Base-by-base conservation (phyloP, 2,329 filamentous ascomycete genomes). In the Orbilia quercus region DNA sequence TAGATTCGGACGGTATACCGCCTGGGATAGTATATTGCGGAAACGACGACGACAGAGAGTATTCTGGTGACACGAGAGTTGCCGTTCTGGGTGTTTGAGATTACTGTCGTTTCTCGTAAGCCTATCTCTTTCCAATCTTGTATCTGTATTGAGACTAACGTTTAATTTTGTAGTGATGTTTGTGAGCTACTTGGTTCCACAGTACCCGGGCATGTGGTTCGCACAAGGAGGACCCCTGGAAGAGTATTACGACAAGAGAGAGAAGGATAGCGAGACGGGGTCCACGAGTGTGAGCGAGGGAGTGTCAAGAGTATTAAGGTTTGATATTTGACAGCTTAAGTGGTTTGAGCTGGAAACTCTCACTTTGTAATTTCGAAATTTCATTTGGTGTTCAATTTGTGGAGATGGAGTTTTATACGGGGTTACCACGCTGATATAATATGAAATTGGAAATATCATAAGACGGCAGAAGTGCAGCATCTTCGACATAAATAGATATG, bases 41-140 rank as follows among this genome's bases (percentile, higher is more conserved):
- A 62, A 18, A 42, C 51, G 6, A 42, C 14, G 1, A 11, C 12
- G 18, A 36, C 25, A 22, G 16, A 54, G n/a, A 57, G 38, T 14
- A 53, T 71, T 34, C 18, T 64, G 25, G 58, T 71, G 18, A 45
- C 66, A 7, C 42, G 53, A 16, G 66, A 59, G 23, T 71, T 58
- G 66, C 58, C 58, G 51, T 71, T 71, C 38, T 64, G 58, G 58
- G 51, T 58, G 11, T 64, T 58, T 45, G 66, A 71, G 38, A 53
- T 71, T 2, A 38, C 54, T n/a, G 44, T 53, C 25, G 51, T 59
- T 23, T 51, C 42, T 11, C 5, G 58, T 62, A 48, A 38, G 63
- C n/a, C n/a, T n/a, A n/a, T n/a, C n/a, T n/a, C n/a, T n/a, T n/a
- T n/a, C n/a, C n/a, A n/a, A n/a, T n/a, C n/a, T 44, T 20, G 7